These are phyloP conservation scores for Coemansia sp. DNA, from an alignment of 192 early-diverging fungal genomes.

Conservation along the genomic window DNA sequence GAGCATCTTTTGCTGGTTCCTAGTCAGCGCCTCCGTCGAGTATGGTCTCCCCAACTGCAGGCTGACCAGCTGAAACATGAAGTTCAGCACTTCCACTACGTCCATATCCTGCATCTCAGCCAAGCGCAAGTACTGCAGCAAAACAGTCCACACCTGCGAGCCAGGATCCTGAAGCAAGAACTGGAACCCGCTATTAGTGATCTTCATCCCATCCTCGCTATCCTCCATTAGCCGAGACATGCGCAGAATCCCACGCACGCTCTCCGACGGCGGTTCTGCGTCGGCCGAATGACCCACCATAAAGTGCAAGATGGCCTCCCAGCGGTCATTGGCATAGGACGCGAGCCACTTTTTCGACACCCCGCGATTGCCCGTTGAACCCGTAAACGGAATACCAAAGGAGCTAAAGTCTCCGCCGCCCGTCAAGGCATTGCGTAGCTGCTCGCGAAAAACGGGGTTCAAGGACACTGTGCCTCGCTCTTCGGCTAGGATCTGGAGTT, in stretches of 20 bases:
- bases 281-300: slow-evolving; percentile 81
- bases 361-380: slow-evolving; percentile 61
- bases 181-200: slow-evolving; percentile 97
- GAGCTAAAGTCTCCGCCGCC: slow-evolving; percentile 78
- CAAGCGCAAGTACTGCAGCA: slow-evolving; percentile 89
- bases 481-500: slow-evolving; percentile 69
- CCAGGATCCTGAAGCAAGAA: slow-evolving; percentile 92
- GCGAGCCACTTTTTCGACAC: slow-evolving; percentile 73
- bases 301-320: slow-evolving; percentile 92
- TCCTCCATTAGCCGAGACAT: slow-evolving; percentile 72
- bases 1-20: slow-evolving; percentile 80
- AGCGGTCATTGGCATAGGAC: slow-evolving; percentile 73
- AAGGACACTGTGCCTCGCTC: slow-evolving; percentile 54
- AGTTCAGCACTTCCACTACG: slow-evolving; percentile 89
- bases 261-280: slow-evolving; percentile 62
- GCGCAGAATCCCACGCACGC: slow-evolving; percentile 71
- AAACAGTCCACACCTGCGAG: slow-evolving; percentile 93
- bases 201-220: slow-evolving; percentile 52
- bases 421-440: slow-evolving; percentile 70
- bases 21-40: slow-evolving; percentile 78
- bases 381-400: slow-evolving; percentile 75
- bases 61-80: slow-evolving; percentile 90
- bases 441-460: slow-evolving; percentile 64
- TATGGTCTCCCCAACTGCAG: slow-evolving; percentile 89
- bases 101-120: slow-evolving; percentile 77